Conservation (phyloP, 116 monocot genomes). For the Phalaenopsis hybrid region DNA sequence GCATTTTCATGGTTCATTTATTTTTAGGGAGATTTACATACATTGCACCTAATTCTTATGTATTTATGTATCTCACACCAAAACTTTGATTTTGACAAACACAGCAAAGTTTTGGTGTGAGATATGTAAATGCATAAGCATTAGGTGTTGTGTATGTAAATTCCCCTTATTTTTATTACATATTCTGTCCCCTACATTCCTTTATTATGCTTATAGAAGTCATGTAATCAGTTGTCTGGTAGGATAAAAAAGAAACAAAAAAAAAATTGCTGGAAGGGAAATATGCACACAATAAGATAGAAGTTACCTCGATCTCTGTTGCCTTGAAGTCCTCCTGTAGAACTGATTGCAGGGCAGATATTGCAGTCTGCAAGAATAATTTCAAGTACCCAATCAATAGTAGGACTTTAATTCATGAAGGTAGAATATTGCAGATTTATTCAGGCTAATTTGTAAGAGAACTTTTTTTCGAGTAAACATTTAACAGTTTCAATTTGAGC, state of each 20-base stretch:
- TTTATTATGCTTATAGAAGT: neutral
- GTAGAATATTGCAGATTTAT: slow-evolving; percentile 23
- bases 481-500: neutral
- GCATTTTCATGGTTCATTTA: neutral
- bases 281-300: neutral
- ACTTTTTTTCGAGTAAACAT: neutral
- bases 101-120: no score
- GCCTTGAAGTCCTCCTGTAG: slow-evolving; percentile 99
- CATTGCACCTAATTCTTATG: neutral
- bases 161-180: neutral
- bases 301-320: slow-evolving; percentile 90
- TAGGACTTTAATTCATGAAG: neutral
- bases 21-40: neutral
- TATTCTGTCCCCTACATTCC: slow-evolving; percentile 10
- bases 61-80: no score
- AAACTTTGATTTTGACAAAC: no score
- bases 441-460: slow-evolving; percentile 13
- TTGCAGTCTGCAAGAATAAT: slow-evolving; percentile 63
- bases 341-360: slow-evolving; percentile 96
- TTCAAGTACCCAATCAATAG: neutral
- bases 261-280: slow-evolving; percentile 16
- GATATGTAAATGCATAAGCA: no score
- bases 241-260: no score
- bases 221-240: no score
- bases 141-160: no score